Percentiles rank a stretch among this genome's conserved stretches.
phyloP scores from a whole-genome alignment of 176 grass and related monocot genomes.

The Triticum timopheevii region DNA sequence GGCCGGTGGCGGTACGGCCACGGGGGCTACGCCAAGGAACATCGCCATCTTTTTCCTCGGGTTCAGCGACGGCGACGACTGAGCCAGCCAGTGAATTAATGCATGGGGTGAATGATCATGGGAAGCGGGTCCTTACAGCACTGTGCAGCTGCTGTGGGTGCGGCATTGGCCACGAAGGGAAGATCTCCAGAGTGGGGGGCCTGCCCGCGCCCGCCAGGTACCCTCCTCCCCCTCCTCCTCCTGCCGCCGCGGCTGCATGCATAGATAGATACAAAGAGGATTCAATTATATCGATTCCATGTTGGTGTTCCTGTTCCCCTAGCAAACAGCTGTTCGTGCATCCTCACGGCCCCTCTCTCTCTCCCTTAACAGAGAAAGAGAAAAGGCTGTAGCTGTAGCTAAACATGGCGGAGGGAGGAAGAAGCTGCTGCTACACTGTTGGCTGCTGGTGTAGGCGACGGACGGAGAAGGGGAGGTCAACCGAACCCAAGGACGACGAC shows the following conservation, averaged over 20 bases:
- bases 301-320: constrained; percentile 10
- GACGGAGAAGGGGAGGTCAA: neutral
- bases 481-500: neutral
- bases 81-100: neutral
- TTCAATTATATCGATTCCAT: constrained; percentile 46
- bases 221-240: constrained; percentile 13
- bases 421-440: constrained; percentile 4
- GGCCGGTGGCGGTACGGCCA: no score
- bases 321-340: neutral
- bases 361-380: neutral
- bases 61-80: constrained; percentile 36
- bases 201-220: constrained; percentile 41
- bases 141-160: constrained; percentile 57
- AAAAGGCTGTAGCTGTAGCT: neutral
- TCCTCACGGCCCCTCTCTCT: no score
- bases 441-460: neutral
- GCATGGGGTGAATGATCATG: constrained; percentile 25
- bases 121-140: constrained; percentile 36
- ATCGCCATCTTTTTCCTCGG: constrained; percentile 34
- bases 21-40: neutral
- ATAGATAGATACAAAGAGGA: constrained; percentile 52
- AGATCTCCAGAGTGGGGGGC: constrained; percentile 89
- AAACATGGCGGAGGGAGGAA: constrained; percentile 6
- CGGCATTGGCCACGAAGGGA: constrained; percentile 88
- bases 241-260: constrained; percentile 43